Conservation (phyloP, 2,329 filamentous ascomycete species). For the Penicillium sp. region DNA sequence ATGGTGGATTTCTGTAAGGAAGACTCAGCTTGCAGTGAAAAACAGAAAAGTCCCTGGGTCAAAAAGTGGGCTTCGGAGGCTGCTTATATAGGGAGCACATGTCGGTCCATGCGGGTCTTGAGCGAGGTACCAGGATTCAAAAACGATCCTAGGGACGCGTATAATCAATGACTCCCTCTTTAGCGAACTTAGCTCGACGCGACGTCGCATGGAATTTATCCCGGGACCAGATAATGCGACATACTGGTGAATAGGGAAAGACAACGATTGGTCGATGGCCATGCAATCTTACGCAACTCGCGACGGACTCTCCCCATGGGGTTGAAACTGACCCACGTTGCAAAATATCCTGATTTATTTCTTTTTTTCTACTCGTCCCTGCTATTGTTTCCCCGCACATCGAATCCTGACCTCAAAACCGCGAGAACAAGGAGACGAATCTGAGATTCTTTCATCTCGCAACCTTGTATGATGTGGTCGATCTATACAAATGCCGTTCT, state of each 20-base stretch:
- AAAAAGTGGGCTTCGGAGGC: background rate
- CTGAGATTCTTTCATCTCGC: background rate
- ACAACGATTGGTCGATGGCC: background rate
- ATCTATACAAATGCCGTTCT: background rate
- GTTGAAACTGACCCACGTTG: background rate
- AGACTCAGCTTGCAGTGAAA: background rate
- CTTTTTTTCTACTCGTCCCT: background rate
- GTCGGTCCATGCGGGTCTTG: background rate
- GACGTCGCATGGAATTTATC: background rate
- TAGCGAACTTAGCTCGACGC: background rate
- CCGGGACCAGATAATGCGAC: background rate
- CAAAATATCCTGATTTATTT: background rate
- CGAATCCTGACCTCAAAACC: background rate
- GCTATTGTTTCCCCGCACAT: background rate
- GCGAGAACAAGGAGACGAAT: background rate
- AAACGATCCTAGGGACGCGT: background rate
- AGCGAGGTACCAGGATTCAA: background rate
- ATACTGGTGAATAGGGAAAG: background rate
- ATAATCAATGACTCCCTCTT: background rate
- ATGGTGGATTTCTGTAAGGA: background rate
- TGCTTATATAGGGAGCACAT: background rate
- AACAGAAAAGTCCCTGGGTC: background rate
- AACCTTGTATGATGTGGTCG: background rate
- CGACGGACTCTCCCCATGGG: background rate
- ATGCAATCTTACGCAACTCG: background rate